Base-by-base conservation (phyloP, 2,329 filamentous ascomycete species). In the Xylariales sp. region DNA sequence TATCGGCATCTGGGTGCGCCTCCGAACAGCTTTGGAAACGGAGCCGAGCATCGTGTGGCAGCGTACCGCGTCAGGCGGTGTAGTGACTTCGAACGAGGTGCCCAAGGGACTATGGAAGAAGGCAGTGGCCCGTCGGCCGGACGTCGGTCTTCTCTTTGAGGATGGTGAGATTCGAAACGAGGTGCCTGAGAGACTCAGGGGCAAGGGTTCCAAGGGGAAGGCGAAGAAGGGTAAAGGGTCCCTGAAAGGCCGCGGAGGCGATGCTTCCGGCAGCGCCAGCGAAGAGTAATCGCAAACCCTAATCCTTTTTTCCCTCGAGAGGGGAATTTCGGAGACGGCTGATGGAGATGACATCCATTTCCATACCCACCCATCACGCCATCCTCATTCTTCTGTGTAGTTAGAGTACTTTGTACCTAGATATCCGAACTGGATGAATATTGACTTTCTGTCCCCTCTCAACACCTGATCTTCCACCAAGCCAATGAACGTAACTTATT, bases 91-190 rank as follows among this genome's bases (percentile, higher is more conserved):
- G 3, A 55, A 59, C 33, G 56, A 59, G 40, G 46, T 70, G 9
- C 52, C 54, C 12, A 63, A 58, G 48, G 50, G 43, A 10, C 53
- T 64, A 38, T 70, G 67, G 67, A 64, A 62, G 49, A 66, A 64
- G 51, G 66, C 58, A 2, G 60, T 69, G 4, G 67, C 62, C 3
- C 55, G 66, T 14, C 54, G 65, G 4, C 56, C 61, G 1, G 67
- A 69, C 43, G 59, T 70, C 24, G 67, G 66, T 4, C 46, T 69
- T 2, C 51, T 70, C 31, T 67, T 62, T 45, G 66, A 70, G 54
- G 56, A 68, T 41, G 67, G 67, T 8, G 55, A 63, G 50, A 61
- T 68, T 15, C 59, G 58, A 33, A 68, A 68, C 51, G 67, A 70
- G 47, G 57, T 70, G 1, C 66, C 66, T 0, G 57, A 64, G 15